phyloP scores from a whole-genome alignment of 768 basidiomycete genomes.

The Amanita jacksonii region DNA sequence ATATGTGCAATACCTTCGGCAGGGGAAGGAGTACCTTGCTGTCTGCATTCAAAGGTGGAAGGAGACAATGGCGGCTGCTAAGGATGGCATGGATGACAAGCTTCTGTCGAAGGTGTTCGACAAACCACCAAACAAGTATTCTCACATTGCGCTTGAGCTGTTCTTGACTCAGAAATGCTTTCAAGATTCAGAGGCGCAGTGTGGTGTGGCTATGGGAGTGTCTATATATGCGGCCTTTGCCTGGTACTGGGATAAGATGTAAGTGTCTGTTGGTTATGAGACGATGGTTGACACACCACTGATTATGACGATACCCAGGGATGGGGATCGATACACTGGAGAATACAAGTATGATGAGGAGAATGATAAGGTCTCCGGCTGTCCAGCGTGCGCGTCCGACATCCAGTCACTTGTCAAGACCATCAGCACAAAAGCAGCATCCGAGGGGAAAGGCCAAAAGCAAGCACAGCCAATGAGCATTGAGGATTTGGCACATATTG shows the following conservation, averaged over 20 bases:
- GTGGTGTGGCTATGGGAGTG: too few species aligned
- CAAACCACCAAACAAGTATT: background rate
- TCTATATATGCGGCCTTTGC: conserved; percentile 20
- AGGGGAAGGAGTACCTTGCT: background rate
- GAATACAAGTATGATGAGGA: background rate
- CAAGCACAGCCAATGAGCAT: too few species aligned
- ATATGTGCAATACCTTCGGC: background rate
- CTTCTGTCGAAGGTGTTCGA: background rate
- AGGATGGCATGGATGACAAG: background rate
- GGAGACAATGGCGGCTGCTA: background rate
- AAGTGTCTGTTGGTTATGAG: conserved; percentile 8
- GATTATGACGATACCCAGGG: too few species aligned
- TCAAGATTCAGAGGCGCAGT: conserved; percentile 22
- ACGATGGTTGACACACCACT: conserved; percentile 3
- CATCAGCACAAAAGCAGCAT: too few species aligned
- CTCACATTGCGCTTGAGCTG: background rate
- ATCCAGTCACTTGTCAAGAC: too few species aligned
- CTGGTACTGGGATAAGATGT: conserved; percentile 21
- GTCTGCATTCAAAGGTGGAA: background rate
- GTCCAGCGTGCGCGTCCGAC: background rate
- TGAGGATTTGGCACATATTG: background rate
- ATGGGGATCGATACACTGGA: background rate
- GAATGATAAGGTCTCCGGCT: background rate
- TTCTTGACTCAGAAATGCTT: conserved; percentile 22
- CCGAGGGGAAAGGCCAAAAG: too few species aligned